phyloP scores from a whole-genome alignment of 2,329 filamentous ascomycete species.

The Pseudogymnoascus sp. region DNA sequence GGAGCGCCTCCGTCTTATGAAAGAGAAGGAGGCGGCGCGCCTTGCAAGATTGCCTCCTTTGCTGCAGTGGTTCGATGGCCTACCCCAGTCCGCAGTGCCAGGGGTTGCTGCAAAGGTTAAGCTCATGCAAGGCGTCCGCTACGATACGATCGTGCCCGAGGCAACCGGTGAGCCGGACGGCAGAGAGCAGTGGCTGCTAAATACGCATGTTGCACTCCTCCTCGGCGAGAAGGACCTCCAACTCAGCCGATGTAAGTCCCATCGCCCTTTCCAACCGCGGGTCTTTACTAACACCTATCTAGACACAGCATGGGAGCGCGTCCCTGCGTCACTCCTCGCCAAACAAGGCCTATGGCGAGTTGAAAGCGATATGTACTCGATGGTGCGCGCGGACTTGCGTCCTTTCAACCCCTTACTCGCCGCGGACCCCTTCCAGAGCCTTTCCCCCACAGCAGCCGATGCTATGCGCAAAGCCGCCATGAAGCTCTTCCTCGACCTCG shows the following conservation, averaged over 20 bases:
- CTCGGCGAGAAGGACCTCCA: constrained; percentile 56
- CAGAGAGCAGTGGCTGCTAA: constrained; percentile 59
- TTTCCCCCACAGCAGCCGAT: constrained; percentile 37
- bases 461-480: constrained; percentile 9
- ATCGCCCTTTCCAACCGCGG: constrained; percentile 2
- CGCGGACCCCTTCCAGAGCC: constrained; percentile 17
- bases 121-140: constrained; percentile 51
- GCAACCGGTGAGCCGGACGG: constrained; percentile 45
- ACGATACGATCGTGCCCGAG: constrained; percentile 51
- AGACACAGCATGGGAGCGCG: constrained; percentile 53
- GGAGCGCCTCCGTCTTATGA: constrained; percentile 32
- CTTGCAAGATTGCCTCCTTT: constrained; percentile 51
- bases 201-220: constrained; percentile 54
- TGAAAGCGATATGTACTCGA: constrained; percentile 47
- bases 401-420: constrained; percentile 46
- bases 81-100: constrained; percentile 41
- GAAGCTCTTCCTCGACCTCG: constrained; percentile 39
- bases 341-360: constrained; percentile 53
- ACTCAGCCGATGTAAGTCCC: constrained; percentile 48
- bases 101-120: constrained; percentile 47
- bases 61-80: constrained; percentile 50
- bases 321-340: constrained; percentile 43
- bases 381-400: constrained; percentile 42
- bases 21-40: constrained; percentile 47
- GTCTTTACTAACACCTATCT: constrained; percentile 13